Evolutionary conservation across 768 basidiomycete species (phyloP).

Genomic region (Chalciporus chontae): DNA sequence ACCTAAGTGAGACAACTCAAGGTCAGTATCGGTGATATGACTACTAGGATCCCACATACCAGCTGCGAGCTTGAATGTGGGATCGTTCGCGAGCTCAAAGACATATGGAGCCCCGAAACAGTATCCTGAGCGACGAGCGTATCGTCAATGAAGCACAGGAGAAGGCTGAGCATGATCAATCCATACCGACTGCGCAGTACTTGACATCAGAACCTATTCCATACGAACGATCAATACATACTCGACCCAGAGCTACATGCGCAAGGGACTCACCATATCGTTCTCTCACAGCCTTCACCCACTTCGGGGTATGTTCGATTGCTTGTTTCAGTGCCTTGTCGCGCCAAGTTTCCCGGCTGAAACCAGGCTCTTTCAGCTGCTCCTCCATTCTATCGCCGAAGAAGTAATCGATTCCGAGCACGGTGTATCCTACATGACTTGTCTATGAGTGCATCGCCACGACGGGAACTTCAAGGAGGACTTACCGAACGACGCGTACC

Average conservation of each 20-base stretch:
- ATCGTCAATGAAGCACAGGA: background rate
- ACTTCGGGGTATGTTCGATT: slow-evolving; percentile 40
- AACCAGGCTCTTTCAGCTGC: slow-evolving; percentile 36
- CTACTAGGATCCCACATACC: slow-evolving; percentile 28
- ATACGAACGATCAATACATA: background rate
- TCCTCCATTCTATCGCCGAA: slow-evolving; percentile 51
- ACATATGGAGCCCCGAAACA: slow-evolving; percentile 57
- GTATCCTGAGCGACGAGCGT: slow-evolving; percentile 38
- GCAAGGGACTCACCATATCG: slow-evolving; percentile 39
- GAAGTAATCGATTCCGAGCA: slow-evolving; percentile 63
- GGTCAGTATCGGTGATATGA: background rate
- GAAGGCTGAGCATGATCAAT: background rate
- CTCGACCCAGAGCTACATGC: slow-evolving; percentile 6
- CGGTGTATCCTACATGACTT: slow-evolving; percentile 47
- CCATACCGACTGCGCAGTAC: slow-evolving; percentile 44
- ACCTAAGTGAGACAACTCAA: slow-evolving; percentile 27
- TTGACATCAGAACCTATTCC: slow-evolving; percentile 28
- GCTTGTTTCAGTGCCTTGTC: slow-evolving; percentile 35
- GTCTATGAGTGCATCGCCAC: background rate
- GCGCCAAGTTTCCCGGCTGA: slow-evolving; percentile 43
- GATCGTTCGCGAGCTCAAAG: slow-evolving; percentile 44
- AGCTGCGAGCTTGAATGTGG: slow-evolving; percentile 38
- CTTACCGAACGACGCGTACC: slow-evolving; percentile 56
- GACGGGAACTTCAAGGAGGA: background rate
- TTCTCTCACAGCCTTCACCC: slow-evolving; percentile 49